Conservation (phyloP, 202 grass and related monocot genomes). For the Saccharum hybrid region DNA sequence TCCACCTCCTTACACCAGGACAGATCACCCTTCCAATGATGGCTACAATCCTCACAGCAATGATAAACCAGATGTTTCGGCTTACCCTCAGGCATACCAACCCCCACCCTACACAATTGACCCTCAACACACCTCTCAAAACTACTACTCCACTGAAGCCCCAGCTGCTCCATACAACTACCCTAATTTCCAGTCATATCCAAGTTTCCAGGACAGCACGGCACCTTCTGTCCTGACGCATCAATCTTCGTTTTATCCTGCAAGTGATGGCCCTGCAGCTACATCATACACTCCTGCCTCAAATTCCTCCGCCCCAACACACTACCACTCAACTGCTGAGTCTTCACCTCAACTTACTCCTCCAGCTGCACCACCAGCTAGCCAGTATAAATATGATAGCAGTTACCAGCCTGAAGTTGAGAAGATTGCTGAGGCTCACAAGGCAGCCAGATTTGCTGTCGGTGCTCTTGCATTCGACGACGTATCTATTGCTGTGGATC, state of each 20-base stretch:
- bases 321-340: constrained; percentile 44
- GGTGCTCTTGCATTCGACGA: constrained; percentile 96
- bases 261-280: constrained; percentile 43
- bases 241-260: constrained; percentile 64
- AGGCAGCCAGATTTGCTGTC: constrained; percentile 90
- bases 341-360: constrained; percentile 39
- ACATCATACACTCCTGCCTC: constrained; percentile 46
- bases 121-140: constrained; percentile 67
- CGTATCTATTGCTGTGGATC: constrained; percentile 81
- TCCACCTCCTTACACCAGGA: constrained; percentile 52
- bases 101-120: constrained; percentile 59
- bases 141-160: constrained; percentile 65
- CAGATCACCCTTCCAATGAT: constrained; percentile 49
- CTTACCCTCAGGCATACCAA: constrained; percentile 62
- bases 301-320: constrained; percentile 38
- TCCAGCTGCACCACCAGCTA: constrained; percentile 47
- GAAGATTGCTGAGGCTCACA: constrained; percentile 93
- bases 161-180: constrained; percentile 66
- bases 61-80: constrained; percentile 48
- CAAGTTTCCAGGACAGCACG: constrained; percentile 80
- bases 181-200: constrained; percentile 95
- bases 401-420: constrained; percentile 81
- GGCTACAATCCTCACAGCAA: constrained; percentile 47
- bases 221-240: constrained; percentile 62
- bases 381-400: constrained; percentile 78